Conservation (phyloP, 495 filamentous ascomycete species). For the Xanthoparmelia taractica region DNA sequence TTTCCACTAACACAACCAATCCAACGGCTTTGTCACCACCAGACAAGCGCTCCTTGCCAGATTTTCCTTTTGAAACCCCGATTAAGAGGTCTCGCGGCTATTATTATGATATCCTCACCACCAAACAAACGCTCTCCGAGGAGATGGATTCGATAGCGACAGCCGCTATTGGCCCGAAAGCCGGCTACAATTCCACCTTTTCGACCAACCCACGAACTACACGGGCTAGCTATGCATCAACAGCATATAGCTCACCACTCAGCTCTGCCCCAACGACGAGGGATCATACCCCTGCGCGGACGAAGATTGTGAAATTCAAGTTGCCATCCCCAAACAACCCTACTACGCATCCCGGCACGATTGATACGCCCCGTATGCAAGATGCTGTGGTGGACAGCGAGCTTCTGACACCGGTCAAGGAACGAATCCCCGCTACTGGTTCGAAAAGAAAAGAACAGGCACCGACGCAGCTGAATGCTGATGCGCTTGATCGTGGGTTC, state of each 20-base stretch:
- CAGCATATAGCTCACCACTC: background rate
- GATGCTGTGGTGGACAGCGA: background rate
- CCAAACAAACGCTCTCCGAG: background rate
- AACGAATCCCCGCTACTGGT: background rate
- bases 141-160: background rate
- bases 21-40: background rate
- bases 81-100: background rate
- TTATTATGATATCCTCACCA: constrained; percentile 1
- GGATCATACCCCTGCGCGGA: background rate
- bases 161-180: background rate
- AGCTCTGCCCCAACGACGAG: background rate
- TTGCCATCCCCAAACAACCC: background rate
- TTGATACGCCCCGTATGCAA: background rate
- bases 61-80: background rate
- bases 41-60: background rate
- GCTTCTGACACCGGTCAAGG: background rate
- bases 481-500: constrained; percentile 19
- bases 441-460: background rate
- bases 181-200: background rate
- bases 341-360: background rate
- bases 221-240: background rate
- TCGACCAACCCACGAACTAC: background rate
- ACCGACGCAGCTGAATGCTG: background rate
- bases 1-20: background rate
- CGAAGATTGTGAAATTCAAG: background rate